Evolutionary conservation across 495 filamentous ascomycete species (phyloP).

Genomic region (Aspergillus baeticus): DNA sequence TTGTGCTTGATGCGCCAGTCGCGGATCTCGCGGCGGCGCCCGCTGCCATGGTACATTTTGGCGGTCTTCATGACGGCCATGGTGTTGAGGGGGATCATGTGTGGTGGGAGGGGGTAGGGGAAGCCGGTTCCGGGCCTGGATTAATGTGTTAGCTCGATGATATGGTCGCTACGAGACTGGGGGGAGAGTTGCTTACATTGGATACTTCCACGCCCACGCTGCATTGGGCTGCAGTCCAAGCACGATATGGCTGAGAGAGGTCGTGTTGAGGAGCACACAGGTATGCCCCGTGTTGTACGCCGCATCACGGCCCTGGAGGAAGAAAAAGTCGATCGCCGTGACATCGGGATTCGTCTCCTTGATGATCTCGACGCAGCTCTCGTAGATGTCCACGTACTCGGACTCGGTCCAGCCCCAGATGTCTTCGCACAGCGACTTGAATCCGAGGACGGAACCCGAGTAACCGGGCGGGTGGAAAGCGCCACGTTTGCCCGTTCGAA

Average conservation of each 20-base stretch:
- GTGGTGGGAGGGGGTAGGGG: constrained; percentile 45
- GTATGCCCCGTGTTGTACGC: constrained; percentile 30
- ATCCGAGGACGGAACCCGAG: constrained; percentile 34
- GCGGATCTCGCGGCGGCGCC: constrained; percentile 19
- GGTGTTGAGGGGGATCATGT: constrained; percentile 39
- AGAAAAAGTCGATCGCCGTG: constrained; percentile 49
- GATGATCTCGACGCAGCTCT: constrained; percentile 44
- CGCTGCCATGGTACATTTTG: constrained; percentile 34
- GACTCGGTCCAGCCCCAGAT: constrained; percentile 44
- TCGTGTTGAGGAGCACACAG: constrained; percentile 35
- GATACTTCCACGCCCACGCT: constrained; percentile 42
- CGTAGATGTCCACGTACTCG: constrained; percentile 49
- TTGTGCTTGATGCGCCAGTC: constrained; percentile 27
- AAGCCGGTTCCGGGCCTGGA: constrained; percentile 44
- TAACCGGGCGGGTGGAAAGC: constrained; percentile 39
- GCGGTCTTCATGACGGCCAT: constrained; percentile 26
- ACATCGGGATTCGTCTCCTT: constrained; percentile 37
- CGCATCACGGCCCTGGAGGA: constrained; percentile 51
- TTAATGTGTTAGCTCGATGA: neutral
- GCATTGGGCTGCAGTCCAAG: constrained; percentile 34
- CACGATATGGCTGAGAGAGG: constrained; percentile 40
- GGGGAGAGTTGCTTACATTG: constrained; percentile 35
- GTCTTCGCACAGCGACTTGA: constrained; percentile 33
- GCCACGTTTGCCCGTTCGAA: constrained; percentile 32
- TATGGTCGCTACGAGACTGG: neutral